Base-by-base conservation (phyloP, 148 eudicot genomes). In the Fallopia convolvulus region DNA sequence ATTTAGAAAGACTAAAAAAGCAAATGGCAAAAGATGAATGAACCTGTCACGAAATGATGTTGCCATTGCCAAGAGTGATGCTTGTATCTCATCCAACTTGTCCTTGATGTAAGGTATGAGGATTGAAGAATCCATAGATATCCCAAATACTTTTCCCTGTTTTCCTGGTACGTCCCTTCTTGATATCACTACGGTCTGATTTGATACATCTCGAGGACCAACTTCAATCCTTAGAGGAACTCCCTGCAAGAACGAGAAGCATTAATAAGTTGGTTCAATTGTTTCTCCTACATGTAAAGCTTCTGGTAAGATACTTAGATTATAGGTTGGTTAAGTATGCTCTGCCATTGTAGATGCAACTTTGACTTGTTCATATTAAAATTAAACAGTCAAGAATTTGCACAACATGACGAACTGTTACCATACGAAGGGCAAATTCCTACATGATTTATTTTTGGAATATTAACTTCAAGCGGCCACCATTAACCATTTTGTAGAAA, bases 121-220 rank as follows among this genome's bases (percentile, higher is more conserved):
- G 77, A 80, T 77, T 49, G 88, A 80, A 74, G 97, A 66, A 76
- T 95, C 97, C 97, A 95, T 93, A 52, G 99, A 93, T 84, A 95
- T 83, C 55, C 99, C 97, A 86, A 91, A 92, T 76, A 89, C 97
- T 87, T 91, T 95, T 75, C 99, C 99, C 83, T 87, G 89, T 81
- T 95, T 95, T 56, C 97, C 99, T 83, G 99, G 97, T 83, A 95
- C 80, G 84, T 95, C 99, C 86, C 99, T 88, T 80, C 99, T 89
- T 76, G 97, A 92, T 82, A 95, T 81, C 78, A 95, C 99, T 77
- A 95, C 90, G 53, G 85, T 89, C 71, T 85, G 86, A 83, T 90
- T 95, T 70, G 88, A 83, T 76, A 95, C 99, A 83, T 95, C 99
- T 77, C 97, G 97, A 14, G 99, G 99, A 76, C 99, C 99, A 84